Conservation (phyloP, 108 stramenopile species). For the Schizochytrium sp. region DNA sequence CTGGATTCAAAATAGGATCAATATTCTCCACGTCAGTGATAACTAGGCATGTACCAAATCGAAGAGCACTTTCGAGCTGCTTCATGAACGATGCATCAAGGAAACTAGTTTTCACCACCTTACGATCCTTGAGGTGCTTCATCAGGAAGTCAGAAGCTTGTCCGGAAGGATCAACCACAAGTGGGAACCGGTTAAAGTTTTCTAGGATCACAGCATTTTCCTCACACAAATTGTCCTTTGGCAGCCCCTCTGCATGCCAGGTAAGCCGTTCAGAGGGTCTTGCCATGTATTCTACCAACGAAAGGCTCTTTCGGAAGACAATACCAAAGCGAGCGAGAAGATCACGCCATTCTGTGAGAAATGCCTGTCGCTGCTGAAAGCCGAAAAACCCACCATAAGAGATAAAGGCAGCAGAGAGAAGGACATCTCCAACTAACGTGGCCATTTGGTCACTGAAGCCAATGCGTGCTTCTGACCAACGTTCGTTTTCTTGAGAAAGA, state of each 20-base stretch:
- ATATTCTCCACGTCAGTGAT: conserved; percentile 92
- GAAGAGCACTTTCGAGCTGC: conserved; percentile 93
- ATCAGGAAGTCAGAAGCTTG: conserved; percentile 84
- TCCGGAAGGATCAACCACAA: conserved; percentile 98
- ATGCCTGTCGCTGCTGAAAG: conserved; percentile 80
- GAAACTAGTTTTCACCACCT: conserved; percentile 94
- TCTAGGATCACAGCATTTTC: conserved; percentile 96
- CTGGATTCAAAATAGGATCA: conserved; percentile 96
- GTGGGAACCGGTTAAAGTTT: conserved; percentile 88
- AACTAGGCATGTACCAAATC: conserved; percentile 94
- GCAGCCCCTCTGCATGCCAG: conserved; percentile 91
- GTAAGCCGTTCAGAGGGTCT: conserved; percentile 85
- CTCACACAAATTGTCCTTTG: conserved; percentile 87
- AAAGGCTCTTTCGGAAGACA: conserved; percentile 84
- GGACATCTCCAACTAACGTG: conserved; percentile 89
- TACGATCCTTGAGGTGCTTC: conserved; percentile 84
- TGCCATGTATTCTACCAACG: conserved; percentile 83
- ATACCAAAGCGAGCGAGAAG: conserved; percentile 85
- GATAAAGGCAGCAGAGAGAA: conserved; percentile 91
- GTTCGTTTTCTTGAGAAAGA: conserved; percentile 91
- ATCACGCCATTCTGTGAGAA: conserved; percentile 84
- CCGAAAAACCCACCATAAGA: conserved; percentile 95
- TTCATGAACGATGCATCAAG: conserved; percentile 97
- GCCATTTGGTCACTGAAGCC: conserved; percentile 85
- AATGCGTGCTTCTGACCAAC: conserved; percentile 91